Conservation (phyloP, 345 rosid genomes). For the Eucalyptus shirleyi region DNA sequence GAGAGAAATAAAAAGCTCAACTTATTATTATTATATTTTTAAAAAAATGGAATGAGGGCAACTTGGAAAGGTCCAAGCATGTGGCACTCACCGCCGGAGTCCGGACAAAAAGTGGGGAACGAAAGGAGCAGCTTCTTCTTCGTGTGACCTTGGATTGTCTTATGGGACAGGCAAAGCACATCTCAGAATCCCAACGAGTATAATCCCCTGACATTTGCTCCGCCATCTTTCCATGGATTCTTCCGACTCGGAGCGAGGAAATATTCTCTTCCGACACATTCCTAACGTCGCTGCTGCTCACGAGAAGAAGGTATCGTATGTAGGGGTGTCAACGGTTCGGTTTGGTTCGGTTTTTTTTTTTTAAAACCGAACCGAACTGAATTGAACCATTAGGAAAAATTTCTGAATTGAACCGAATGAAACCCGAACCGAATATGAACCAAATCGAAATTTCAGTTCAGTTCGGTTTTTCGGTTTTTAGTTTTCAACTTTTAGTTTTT, state of each 20-base stretch:
- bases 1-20: not conserved
- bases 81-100: not conserved
- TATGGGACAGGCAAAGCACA: not conserved
- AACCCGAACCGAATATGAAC: rapidly evolving
- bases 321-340: too few relatives aligned
- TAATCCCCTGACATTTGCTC: not conserved
- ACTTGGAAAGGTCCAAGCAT: not conserved
- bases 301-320: not conserved
- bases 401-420: too few relatives aligned
- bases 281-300: not conserved
- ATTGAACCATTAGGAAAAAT: rapidly evolving
- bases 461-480: too few relatives aligned
- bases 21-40: not conserved
- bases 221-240: not conserved
- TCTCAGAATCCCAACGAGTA: not conserved
- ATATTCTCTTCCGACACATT: not conserved
- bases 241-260: not conserved
- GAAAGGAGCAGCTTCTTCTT: not conserved
- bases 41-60: not conserved
- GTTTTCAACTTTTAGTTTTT: too few relatives aligned
- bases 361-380: rapidly evolving
- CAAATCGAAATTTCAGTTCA: too few relatives aligned
- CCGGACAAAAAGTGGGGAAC: not conserved
- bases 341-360: too few relatives aligned
- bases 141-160: not conserved